Evolutionary conservation across 2,329 filamentous ascomycete genomes (phyloP), one percentile per base, ranked within the genome.

Genomic region (Dissoconium aciculare): DNA sequence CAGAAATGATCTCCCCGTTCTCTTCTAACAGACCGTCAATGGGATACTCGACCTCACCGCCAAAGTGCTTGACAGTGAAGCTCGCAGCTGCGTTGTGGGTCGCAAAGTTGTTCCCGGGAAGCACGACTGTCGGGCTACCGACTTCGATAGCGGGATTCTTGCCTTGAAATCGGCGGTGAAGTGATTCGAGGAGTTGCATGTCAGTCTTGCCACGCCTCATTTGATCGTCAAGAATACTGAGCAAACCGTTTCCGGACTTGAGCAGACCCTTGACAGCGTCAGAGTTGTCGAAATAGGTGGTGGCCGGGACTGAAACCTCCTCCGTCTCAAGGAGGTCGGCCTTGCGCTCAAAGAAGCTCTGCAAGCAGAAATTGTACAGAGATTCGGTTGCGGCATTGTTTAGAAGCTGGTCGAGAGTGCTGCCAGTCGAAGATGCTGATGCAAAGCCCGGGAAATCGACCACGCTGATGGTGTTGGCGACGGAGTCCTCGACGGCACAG

Each of bases 211-310:
- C 80, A 32, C 87, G 80, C 28, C 81, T 77, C 26, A 84, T 93
- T 56, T 98, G 89, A 49, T 98, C 89, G 50, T 98, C 89, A 0
- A 98, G 64, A 40, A 98, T 98, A 56, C 83, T 85, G 12, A 98
- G 65, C 23, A 98, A 64, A 26, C 89, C 89, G 47, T 95, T 95
- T 15, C 85, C 83, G 34, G 82, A 68, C 60, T 95, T 98, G 33
- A 98, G 63, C 17, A 98, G 66, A 9, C 84, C 87, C 47, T 80
- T 83, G 37, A 94, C 84, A 6, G 87, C 84, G 53, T 95, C 89
- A 0, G 81, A 84, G 55, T 95, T 98, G 57, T 98, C 89, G 46
- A 94, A 98, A 56, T 95, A 98, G 59, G 83, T 93, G 0, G 87
- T 94, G 1, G 85, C 77, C 2, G 85, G 71, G 3, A 98, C 82